Base-by-base conservation (phyloP, 2,329 filamentous ascomycete species). In the Aspergillus sp. region DNA sequence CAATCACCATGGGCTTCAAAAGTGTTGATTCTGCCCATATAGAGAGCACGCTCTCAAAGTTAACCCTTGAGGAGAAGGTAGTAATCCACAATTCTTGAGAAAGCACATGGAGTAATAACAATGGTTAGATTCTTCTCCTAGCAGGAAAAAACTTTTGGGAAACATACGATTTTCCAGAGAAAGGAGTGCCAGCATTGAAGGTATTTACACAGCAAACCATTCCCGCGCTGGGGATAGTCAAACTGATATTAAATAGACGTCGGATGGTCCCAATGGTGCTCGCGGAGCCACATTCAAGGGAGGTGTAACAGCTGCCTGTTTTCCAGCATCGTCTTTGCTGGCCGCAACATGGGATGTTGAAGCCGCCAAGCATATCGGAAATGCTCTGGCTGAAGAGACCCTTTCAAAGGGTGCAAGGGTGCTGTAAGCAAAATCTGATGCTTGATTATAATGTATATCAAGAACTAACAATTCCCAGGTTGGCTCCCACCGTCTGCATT, bases 191-290 rank as follows among this genome's bases (percentile, higher is more conserved):
- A 4, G 33, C 55, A 6, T n/a, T 57, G 33, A 57, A 57, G 48
- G 48, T 52, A 46, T 14, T 19, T 21, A 15, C 21, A 43, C 7
- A n/a, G 31, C 12, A 17, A 24, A 2, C 6, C 12, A 11, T 31
- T 23, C 37, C 11, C 27, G 27, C 8, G 27, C 27, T 31, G 27
- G 27, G 27, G 9, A 31, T 31, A 9, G 27, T 23, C 17, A 19
- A 23, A 41, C 35, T 48, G 33, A 55, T 31, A 21, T 4, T 17
- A 9, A 17, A 14, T 19, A 55, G 52, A 48, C 45, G 3, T 52
- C 55, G 3, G 55, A 57, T n/a, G 55, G 55, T 7, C 55, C 55
- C 17, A 57, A 57, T 33, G 55, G 55, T 14, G 55, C 55, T 17
- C 48, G 55, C 31, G 55, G 55, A 31, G 55, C 55, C 19, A 46